Conservation (phyloP, 352 stramenopile species). For the Thalassiosira sp. region DNA sequence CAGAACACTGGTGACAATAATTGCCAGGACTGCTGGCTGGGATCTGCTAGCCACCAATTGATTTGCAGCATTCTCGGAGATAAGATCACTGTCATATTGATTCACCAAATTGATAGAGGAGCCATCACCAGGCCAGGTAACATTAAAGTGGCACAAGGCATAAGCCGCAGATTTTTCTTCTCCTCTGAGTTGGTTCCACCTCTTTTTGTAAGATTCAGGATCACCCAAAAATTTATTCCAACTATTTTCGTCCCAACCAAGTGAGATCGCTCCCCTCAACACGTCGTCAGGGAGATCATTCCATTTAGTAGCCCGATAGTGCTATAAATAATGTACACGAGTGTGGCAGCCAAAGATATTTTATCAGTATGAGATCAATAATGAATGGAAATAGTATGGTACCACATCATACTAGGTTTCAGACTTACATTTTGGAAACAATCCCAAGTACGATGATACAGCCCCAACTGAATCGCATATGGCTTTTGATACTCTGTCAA, state of each 20-base stretch:
- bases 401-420: not conserved
- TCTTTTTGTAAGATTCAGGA: conserved; percentile 12
- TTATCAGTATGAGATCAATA: not conserved
- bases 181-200: conserved; percentile 15
- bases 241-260: conserved; percentile 24
- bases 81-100: not conserved
- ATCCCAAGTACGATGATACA: conserved; percentile 23
- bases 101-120: conserved; percentile 13
- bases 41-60: not conserved
- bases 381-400: not conserved
- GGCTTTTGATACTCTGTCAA: conserved; percentile 8
- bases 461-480: conserved; percentile 13
- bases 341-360: not conserved
- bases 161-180: conserved; percentile 5
- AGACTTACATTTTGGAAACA: conserved; percentile 24
- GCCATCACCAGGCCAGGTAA: conserved; percentile 22
- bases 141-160: conserved; percentile 20
- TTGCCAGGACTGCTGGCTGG: conserved; percentile 10
- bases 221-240: conserved; percentile 4
- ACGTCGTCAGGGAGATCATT: conserved; percentile 3
- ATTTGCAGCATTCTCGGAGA: conserved; percentile 3
- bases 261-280: conserved; percentile 3
- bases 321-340: not conserved
- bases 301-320: conserved; percentile 30
- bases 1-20: not conserved